Conservation (phyloP, 176 grass and related monocot genomes). For the Zoysia japonica region DNA sequence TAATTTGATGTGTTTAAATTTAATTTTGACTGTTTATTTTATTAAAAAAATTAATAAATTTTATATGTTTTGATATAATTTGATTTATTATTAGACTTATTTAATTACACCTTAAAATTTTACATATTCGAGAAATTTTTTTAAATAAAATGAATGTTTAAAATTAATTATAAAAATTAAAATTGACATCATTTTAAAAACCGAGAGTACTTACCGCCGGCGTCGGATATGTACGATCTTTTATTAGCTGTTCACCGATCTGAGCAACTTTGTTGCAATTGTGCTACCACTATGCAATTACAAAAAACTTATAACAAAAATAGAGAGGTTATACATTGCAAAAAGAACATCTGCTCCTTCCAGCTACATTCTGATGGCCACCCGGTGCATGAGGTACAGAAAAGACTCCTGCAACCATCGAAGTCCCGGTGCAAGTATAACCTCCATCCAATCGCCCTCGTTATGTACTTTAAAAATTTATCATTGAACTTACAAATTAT, state of each 20-base stretch:
- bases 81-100: too few species aligned
- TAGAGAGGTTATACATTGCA: not conserved
- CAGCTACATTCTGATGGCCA: not conserved
- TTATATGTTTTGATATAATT: too few species aligned
- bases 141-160: too few species aligned
- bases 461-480: not conserved
- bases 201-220: not conserved
- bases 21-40: too few species aligned
- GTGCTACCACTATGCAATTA: not conserved
- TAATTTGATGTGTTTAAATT: too few species aligned
- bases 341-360: not conserved
- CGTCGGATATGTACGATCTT: not conserved
- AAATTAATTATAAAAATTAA: too few species aligned
- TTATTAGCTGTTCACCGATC: not conserved
- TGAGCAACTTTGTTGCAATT: not conserved
- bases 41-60: too few species aligned
- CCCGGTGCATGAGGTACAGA: conserved; percentile 19
- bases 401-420: conserved; percentile 23
- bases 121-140: too few species aligned
- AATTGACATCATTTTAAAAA: too few species aligned
- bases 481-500: too few species aligned
- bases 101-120: too few species aligned
- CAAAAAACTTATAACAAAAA: conserved; percentile 26
- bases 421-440: not conserved
- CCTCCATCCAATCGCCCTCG: not conserved